Evolutionary conservation across 2,329 filamentous ascomycete species (phyloP), one percentile per base, ranked within the genome.

Genomic region (Westerdykella aurantiaca): DNA sequence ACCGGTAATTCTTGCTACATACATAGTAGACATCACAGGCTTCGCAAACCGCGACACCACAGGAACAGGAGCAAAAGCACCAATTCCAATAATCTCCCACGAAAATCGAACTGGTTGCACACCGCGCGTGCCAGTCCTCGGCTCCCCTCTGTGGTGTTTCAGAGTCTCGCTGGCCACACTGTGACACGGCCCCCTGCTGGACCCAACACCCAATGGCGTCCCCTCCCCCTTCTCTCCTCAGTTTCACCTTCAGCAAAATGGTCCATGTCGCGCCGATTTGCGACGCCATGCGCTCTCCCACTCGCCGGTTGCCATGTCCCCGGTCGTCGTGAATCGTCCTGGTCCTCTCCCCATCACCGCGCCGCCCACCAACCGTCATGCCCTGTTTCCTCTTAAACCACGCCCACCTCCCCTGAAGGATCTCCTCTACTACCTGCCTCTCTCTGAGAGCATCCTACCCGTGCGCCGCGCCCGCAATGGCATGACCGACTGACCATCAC

Each of bases 401-500:
- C 37, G 34, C 33, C 11, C n/a, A 23, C 5, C 22, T 37, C 49
- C 53, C 50, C 48, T 55, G 55, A 38, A 46, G 9, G 55, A 57
- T 59, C 50, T 47, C 49, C 48, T 50, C 46, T 50, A 55, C 55
- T 52, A 55, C 44, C 35, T 54, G 50, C 44, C 41, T 43, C 39
- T 43, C 41, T 41, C 40, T 35, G 37, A 31, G 39, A 39, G 23
- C 12, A 18, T 25, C 43, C 34, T 45, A 38, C 38, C 41, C 38
- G 33, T 29, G 34, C 16, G 18, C 42, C 43, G 38, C 44, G 22
- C 49, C 40, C 43, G 42, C 44, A 43, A 53, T 53, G 57, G 56
- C 48, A 55, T 61, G 56, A 59, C 47, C 50, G 44, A 52, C 57
- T 50, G 56, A 43, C 48, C 41, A 60, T 58, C 58, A 49, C 52